Percentiles rank a stretch among this genome's conserved stretches.
Conservation (phyloP, 305 asterid genomes). For the Solanum hybrid region DNA sequence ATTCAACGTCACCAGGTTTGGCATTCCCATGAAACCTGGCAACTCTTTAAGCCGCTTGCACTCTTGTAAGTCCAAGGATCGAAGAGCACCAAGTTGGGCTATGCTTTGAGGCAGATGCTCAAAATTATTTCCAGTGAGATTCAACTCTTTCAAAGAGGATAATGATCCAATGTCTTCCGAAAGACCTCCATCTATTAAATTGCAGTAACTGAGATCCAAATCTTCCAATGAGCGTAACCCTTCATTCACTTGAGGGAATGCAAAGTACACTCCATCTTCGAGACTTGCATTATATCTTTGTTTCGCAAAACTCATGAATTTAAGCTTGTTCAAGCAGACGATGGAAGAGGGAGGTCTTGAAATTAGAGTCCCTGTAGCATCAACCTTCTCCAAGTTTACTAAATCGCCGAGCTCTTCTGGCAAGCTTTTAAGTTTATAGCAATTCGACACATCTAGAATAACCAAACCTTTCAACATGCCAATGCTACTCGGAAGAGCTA, state of each 20-base stretch:
- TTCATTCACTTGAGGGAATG: neutral
- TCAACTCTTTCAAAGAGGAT: neutral
- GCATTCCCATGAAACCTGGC: neutral
- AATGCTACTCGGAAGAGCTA: neutral
- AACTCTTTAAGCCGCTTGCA: neutral
- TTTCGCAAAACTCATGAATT: neutral
- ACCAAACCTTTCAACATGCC: neutral
- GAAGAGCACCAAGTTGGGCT: neutral
- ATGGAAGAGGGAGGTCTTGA: neutral
- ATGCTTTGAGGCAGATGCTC: neutral
- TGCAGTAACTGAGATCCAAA: neutral
- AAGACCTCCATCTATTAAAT: neutral
- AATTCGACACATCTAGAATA: neutral
- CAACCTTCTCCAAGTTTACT: neutral
- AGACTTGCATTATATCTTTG: neutral
- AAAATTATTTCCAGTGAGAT: neutral
- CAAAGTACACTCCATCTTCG: neutral
- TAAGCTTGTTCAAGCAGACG: neutral
- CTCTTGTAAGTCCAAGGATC: neutral
- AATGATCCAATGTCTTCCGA: neutral
- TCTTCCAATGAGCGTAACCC: neutral
- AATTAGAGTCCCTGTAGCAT: neutral
- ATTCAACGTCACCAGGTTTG: neutral
- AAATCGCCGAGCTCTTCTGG: neutral
- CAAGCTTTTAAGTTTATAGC: neutral